Evolutionary conservation across 805 yeast species (phyloP).

Genomic region (Clavispora carvajalis): DNA sequence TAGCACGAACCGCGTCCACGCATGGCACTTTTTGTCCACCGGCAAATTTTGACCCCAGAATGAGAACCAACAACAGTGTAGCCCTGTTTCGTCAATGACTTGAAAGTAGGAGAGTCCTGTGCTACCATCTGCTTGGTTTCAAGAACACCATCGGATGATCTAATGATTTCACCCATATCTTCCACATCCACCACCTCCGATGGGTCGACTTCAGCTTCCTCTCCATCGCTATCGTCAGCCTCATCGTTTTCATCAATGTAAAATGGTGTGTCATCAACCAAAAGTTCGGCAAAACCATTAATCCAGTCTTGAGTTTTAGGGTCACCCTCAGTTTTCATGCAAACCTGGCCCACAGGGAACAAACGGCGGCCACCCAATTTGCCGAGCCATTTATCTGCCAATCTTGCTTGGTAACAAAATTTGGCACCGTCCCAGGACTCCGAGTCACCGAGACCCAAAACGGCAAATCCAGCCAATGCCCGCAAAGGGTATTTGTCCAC

Average conservation of each 20-base stretch:
- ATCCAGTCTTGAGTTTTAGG: conserved; percentile 63
- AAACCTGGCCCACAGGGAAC: conserved; percentile 78
- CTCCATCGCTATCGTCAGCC: conserved; percentile 53
- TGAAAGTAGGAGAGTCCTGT: conserved; percentile 80
- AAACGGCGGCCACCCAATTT: conserved; percentile 83
- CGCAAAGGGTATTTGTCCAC: conserved; percentile 76
- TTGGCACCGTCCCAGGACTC: conserved; percentile 74
- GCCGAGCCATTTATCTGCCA: conserved; percentile 69
- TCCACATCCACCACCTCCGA: conserved; percentile 69
- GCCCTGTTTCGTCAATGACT: conserved; percentile 87
- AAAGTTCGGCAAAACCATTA: conserved; percentile 49
- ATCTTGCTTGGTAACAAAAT: conserved; percentile 80
- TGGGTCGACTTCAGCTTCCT: conserved; percentile 34
- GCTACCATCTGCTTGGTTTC: conserved; percentile 79
- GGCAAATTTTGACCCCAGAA: conserved; percentile 90
- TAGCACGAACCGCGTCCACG: conserved; percentile 94
- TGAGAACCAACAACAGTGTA: conserved; percentile 91
- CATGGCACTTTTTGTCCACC: conserved; percentile 94
- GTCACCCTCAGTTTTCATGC: conserved; percentile 68
- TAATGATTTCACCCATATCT: conserved; percentile 69
- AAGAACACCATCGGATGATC: conserved; percentile 23
- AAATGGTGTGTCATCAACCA: conserved; percentile 70
- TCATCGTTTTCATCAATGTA: conserved; percentile 46
- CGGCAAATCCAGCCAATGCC: conserved; percentile 70
- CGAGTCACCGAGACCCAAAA: conserved; percentile 81